Percentiles rank a stretch among this genome's conserved stretches.
Conservation (phyloP, 768 basidiomycete species). For the Lentinula boryana region DNA sequence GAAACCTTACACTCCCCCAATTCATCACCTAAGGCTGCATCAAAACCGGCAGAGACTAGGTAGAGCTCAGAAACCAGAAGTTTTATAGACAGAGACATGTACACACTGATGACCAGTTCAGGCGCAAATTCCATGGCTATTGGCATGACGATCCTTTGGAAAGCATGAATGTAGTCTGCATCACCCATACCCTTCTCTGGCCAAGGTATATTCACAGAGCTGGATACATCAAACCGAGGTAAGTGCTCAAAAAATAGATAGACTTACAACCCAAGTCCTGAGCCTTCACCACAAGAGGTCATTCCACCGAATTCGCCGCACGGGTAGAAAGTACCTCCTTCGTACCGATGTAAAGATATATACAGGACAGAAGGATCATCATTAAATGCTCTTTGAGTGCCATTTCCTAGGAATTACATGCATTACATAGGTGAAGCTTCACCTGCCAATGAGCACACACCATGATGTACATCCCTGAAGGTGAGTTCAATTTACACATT, state of each 20-base stretch:
- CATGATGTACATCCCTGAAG: slow-evolving; percentile 94
- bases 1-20: slow-evolving; percentile 89
- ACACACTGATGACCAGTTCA: slow-evolving; percentile 90
- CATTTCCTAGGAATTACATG: slow-evolving; percentile 62
- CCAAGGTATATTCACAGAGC: slow-evolving; percentile 97
- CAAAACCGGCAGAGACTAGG: slow-evolving; percentile 95
- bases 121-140: slow-evolving; percentile 96
- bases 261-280: slow-evolving; percentile 81
- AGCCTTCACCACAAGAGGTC: slow-evolving; percentile 79
- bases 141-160: slow-evolving; percentile 94
- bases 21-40: slow-evolving; percentile 90
- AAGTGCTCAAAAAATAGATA: slow-evolving; percentile 1
- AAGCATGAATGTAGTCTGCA: slow-evolving; percentile 94
- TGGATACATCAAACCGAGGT: slow-evolving; percentile 22
- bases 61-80: not conserved
- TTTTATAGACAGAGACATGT: not conserved
- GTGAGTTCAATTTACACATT: not conserved
- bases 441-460: slow-evolving; percentile 28
- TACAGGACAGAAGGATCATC: slow-evolving; percentile 90
- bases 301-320: slow-evolving; percentile 86
- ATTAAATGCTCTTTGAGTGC: slow-evolving; percentile 93
- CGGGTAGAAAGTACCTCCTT: slow-evolving; percentile 89
- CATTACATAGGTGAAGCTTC: not conserved
- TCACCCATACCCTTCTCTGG: slow-evolving; percentile 84
- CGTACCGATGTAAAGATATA: slow-evolving; percentile 93